Base-by-base conservation (phyloP, 768 basidiomycete genomes). In the Obba rivulosa region DNA sequence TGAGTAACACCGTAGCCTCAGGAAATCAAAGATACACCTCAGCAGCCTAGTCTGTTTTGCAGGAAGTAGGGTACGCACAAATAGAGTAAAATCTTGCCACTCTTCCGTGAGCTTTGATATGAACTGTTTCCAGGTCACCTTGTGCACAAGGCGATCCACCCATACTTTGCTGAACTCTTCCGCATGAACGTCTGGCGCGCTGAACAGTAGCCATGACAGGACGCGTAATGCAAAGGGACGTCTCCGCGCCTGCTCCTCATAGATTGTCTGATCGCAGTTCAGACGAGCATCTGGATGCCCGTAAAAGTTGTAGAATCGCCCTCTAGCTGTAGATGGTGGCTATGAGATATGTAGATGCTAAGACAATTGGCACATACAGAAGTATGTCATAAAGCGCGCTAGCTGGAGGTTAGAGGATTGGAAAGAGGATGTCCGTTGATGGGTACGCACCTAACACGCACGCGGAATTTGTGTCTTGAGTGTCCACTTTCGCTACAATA, bases 201-300 rank as follows among this genome's bases (percentile, higher is more conserved):
- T 49, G 36, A 61, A 64, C 34, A 65, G 41, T 3, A 60, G 43
- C 4, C 52, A 44, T 2, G 61, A 55, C 11, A 58, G 48, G 13
- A 58, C 17, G 18, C 21, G 50, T 43, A 63, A 57, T 16, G 53
- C 22, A 2, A 47, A 50, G 4, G 62, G 52, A 16, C 50, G 42
- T 8, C 34, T 28, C 2, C 39, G 40, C n/a, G 40, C 48, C 24
- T 18, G 21, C 13, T 34, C 41, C 4, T 45, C 49, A 22, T 59
- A 60, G 17, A 79, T 65, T 11, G 72, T 74, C 48, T 71, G 68
- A 46, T 72, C 64, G 2, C 70, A 66, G 38, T 69, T 60, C 17
- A 80, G 62, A 7, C 78, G 75, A 3, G 73, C 74, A 38, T 57
- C 55, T 2, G 67, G 62, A 54, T 77, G 71, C 3, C 78, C 77